These are phyloP conservation scores for Musa beccarii DNA, from an alignment of 176 grass and related monocot species.

Conservation along the genomic window DNA sequence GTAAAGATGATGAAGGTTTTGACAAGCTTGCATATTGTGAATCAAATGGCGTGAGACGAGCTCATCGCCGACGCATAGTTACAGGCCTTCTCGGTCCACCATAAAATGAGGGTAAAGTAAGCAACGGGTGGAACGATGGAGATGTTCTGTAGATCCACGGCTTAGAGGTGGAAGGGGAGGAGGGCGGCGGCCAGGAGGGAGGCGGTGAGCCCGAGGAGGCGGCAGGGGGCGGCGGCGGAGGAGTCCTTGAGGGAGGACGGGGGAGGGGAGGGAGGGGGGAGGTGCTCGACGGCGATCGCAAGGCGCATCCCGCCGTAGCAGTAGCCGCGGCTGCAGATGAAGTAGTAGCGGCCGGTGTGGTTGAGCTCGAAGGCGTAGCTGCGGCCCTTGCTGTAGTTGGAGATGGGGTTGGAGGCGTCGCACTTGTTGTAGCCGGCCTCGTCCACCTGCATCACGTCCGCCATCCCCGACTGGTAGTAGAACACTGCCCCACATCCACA, in stretches of 20 bases:
- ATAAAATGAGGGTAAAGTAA: no score
- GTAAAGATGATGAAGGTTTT: no score
- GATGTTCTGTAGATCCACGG: no score
- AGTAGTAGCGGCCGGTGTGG: slow-evolving; percentile 40
- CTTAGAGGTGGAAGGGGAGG: neutral
- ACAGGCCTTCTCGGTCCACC: no score
- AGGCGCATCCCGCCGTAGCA: slow-evolving; percentile 70
- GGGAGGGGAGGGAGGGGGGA: neutral
- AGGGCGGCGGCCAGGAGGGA: neutral
- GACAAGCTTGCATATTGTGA: no score
- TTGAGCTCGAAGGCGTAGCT: slow-evolving; percentile 48
- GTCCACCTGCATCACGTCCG: slow-evolving; percentile 61
- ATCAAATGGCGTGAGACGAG: no score
- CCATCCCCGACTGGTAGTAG: slow-evolving; percentile 34
- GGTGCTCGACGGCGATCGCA: slow-evolving; percentile 29
- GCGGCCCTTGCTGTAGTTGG: slow-evolving; percentile 35
- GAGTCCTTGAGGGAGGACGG: neutral
- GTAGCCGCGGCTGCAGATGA: slow-evolving; percentile 70
- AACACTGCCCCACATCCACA: slow-evolving; percentile 28
- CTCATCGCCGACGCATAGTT: no score
- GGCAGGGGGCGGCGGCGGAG: neutral
- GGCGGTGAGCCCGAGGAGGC: neutral
- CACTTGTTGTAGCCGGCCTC: slow-evolving; percentile 38
- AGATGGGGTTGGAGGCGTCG: slow-evolving; percentile 32
- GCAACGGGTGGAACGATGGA: no score